Percentiles rank a stretch among this genome's conserved stretches.
These are phyloP conservation scores for Septoria petroselini DNA, from an alignment of 2,329 filamentous ascomycete genomes.

Conservation along the genomic window DNA sequence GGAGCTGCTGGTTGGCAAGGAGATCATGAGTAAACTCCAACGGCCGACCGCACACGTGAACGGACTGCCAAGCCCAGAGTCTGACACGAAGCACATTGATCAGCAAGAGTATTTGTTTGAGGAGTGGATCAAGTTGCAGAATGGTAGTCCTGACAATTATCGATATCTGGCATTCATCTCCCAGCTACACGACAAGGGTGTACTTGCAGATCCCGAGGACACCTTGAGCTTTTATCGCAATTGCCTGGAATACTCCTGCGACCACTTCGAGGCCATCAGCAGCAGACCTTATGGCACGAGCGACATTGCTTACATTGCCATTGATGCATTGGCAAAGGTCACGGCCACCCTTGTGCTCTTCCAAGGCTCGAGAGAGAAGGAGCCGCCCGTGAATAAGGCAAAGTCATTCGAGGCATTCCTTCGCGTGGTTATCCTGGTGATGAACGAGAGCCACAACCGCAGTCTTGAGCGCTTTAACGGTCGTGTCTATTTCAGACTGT, in stretches of 20 bases:
- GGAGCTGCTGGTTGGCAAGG: slow-evolving; percentile 61
- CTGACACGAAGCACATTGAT: slow-evolving; percentile 62
- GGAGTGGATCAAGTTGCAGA: slow-evolving; percentile 85
- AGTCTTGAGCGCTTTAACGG: slow-evolving; percentile 80
- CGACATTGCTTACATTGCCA: slow-evolving; percentile 59
- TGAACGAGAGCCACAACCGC: slow-evolving; percentile 81
- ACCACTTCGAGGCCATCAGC: slow-evolving; percentile 70
- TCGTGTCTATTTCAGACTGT: slow-evolving; percentile 84
- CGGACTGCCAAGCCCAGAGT: slow-evolving; percentile 56
- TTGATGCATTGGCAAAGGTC: slow-evolving; percentile 80
- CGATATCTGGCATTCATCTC: slow-evolving; percentile 72
- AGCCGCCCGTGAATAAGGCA: slow-evolving; percentile 62
- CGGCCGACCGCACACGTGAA: slow-evolving; percentile 56
- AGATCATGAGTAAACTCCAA: slow-evolving; percentile 66
- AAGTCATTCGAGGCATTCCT: slow-evolving; percentile 74
- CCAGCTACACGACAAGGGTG: slow-evolving; percentile 71
- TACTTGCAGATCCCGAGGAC: slow-evolving; percentile 72
- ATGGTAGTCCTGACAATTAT: slow-evolving; percentile 71
- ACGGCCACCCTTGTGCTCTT: slow-evolving; percentile 72
- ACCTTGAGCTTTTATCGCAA: slow-evolving; percentile 75
- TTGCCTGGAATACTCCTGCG: slow-evolving; percentile 75
- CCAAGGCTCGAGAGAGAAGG: slow-evolving; percentile 60
- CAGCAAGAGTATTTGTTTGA: slow-evolving; percentile 94
- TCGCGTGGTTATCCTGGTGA: slow-evolving; percentile 71
- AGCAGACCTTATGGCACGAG: slow-evolving; percentile 58